Percentiles rank a stretch among this genome's conserved stretches.
Evolutionary conservation across 2,329 filamentous ascomycete genomes (phyloP).

Genomic region (Juglanconis sp.): DNA sequence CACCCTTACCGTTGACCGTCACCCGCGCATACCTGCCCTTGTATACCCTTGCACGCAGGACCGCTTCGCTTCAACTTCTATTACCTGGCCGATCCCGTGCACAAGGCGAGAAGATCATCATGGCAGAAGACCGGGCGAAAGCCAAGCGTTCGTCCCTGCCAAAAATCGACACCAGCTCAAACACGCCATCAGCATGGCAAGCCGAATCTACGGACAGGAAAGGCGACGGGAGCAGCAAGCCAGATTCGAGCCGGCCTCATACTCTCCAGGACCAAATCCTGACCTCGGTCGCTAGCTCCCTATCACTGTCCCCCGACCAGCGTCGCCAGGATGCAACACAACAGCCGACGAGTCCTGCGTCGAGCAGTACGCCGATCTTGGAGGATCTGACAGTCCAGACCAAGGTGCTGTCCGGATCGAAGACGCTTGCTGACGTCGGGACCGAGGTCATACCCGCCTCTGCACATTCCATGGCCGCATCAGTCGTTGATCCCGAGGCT

Average conservation of each 20-base stretch:
- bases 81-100: not conserved
- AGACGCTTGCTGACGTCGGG: slow-evolving; percentile 17
- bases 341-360: not conserved
- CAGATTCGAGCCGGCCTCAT: slow-evolving; percentile 2
- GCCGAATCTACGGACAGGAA: not conserved
- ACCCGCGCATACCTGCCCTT: not conserved
- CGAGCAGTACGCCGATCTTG: not conserved
- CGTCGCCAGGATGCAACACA: slow-evolving; percentile 7
- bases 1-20: not conserved
- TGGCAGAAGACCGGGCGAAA: slow-evolving; percentile 14
- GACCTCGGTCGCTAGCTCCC: slow-evolving; percentile 13
- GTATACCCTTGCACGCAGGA: not conserved
- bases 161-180: slow-evolving; percentile 9
- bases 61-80: not conserved
- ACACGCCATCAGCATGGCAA: not conserved
- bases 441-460: slow-evolving; percentile 14
- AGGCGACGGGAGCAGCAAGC: not conserved
- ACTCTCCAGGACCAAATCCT: slow-evolving; percentile 17
- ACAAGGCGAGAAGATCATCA: not conserved
- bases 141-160: slow-evolving; percentile 13
- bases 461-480: slow-evolving; percentile 14
- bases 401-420: slow-evolving; percentile 15
- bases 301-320: slow-evolving; percentile 13
- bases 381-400: slow-evolving; percentile 17
- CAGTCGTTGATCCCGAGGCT: slow-evolving; percentile 10